Evolutionary conservation across 2,329 filamentous ascomycete genomes (phyloP), one percentile per base, ranked within the genome.

Genomic region (Scedosporium boydii): DNA sequence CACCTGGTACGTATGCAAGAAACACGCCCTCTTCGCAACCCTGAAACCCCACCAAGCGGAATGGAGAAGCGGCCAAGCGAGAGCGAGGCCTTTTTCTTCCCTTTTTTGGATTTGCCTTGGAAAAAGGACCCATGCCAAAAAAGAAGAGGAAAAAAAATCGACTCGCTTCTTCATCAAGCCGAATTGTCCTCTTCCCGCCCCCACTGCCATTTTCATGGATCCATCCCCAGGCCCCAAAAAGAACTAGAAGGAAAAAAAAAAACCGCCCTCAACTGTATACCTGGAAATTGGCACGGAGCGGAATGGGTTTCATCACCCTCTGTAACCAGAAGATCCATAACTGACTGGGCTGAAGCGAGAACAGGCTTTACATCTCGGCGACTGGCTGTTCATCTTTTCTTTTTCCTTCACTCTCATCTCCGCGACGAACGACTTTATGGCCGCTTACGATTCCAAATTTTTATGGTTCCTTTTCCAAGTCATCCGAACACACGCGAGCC

Each of bases 241-340:
- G 21, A 46, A 41, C 29, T 34, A 6, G 29, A 9, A 38, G 12
- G 12, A 34, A 9, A 38, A 38, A 38, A 34, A 34, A 38, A 38
- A 38, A 21, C 56, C 27, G 14, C 29, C 21, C 42, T 18, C n/a
- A 21, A 29, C 26, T 10, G 26, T 18, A 44, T 44, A 34, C 59
- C 29, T 23, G 59, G 59, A 61, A 55, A 55, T 61, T 42, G 46
- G 27, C 59, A 61, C 27, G 46, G 59, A 56, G 18, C 26, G 59
- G 34, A 29, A 46, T 12, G 34, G 59, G 59, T 61, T 61, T 61
- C 59, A 61, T 61, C 59, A 41, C 48, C 46, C 12, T 61, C 59
- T 61, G 59, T 56, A 34, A 61, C 59, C 46, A 42, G 29, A 61
- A 55, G 44, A 41, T 61, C n/a, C 21, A 21, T 53, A 38, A 38